A percentile compares a stretch with the other conserved stretches of the same genome.
phyloP scores from a whole-genome alignment of 306 rosid genomes.

The Acmispon strigosus region DNA sequence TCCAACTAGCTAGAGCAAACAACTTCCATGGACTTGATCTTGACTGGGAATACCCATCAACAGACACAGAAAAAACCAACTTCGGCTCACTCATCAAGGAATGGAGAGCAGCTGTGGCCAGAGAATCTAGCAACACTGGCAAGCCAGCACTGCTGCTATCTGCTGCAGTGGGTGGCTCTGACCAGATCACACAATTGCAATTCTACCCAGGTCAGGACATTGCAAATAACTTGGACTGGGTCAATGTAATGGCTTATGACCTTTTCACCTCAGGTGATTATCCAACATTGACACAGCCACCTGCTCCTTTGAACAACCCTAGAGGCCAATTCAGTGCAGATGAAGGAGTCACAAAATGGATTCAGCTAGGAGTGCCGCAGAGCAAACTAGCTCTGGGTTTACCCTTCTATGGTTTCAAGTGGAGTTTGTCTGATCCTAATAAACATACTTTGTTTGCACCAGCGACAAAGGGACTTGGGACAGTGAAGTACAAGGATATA shows the following conservation, averaged over 20 bases:
- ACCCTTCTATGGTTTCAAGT: constrained; percentile 41
- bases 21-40: constrained; percentile 47
- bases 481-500: constrained; percentile 25
- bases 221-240: constrained; percentile 31
- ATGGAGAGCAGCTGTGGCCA: constrained; percentile 27
- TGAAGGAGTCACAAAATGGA: constrained; percentile 14
- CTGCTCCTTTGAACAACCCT: constrained; percentile 15
- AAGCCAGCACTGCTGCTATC: constrained; percentile 10
- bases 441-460: constrained; percentile 10
- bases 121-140: constrained; percentile 21
- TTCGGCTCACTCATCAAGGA: constrained; percentile 31
- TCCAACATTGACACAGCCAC: neutral
- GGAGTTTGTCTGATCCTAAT: constrained; percentile 29
- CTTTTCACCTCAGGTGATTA: neutral
- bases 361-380: neutral
- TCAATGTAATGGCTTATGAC: constrained; percentile 28
- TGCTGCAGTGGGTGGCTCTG: constrained; percentile 33
- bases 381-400: constrained; percentile 17
- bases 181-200: constrained; percentile 16
- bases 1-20: constrained; percentile 26
- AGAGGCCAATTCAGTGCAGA: constrained; percentile 3
- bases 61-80: constrained; percentile 20
- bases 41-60: constrained; percentile 34
- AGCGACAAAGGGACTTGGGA: constrained; percentile 22
- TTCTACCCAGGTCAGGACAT: constrained; percentile 13